Conservation (phyloP, 1,284 basidiomycete genomes). For the Ustilago trichophora region DNA sequence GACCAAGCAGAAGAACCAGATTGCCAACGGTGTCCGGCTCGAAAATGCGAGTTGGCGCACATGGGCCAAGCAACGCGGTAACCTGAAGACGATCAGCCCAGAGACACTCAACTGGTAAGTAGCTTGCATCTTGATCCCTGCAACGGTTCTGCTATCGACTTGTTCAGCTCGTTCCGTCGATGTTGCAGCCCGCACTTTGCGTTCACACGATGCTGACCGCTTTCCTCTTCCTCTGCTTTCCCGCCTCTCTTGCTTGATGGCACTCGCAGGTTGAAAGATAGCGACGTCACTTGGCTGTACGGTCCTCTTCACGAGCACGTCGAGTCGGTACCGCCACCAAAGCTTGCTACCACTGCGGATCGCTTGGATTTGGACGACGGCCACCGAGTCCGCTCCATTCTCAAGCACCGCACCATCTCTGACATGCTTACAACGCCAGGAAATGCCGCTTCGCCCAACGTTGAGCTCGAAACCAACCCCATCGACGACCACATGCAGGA, state of each 20-base stretch:
- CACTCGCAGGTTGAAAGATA: conserved; percentile 89
- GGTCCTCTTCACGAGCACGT: conserved; percentile 80
- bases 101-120: conserved; percentile 97
- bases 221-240: neutral
- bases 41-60: conserved; percentile 99
- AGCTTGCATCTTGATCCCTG: neutral
- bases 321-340: conserved; percentile 73
- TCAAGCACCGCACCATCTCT: conserved; percentile 92
- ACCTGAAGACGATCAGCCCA: conserved; percentile 91
- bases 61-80: conserved; percentile 99
- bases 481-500: conserved; percentile 51
- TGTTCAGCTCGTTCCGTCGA: too few species aligned
- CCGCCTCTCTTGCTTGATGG: neutral
- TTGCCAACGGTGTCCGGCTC: conserved; percentile 90
- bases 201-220: conserved; percentile 3
- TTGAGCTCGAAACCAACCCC: conserved; percentile 60
- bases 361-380: conserved; percentile 70
- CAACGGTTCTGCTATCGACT: too few species aligned
- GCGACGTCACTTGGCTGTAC: conserved; percentile 98
- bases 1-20: conserved; percentile 98
- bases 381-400: conserved; percentile 78
- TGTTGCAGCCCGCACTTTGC: neutral
- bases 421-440: conserved; percentile 77
- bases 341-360: conserved; percentile 70
- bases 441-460: conserved; percentile 70